phyloP scores from a whole-genome alignment of 2,329 filamentous ascomycete species.

The Pestalotiopsis sp. region DNA sequence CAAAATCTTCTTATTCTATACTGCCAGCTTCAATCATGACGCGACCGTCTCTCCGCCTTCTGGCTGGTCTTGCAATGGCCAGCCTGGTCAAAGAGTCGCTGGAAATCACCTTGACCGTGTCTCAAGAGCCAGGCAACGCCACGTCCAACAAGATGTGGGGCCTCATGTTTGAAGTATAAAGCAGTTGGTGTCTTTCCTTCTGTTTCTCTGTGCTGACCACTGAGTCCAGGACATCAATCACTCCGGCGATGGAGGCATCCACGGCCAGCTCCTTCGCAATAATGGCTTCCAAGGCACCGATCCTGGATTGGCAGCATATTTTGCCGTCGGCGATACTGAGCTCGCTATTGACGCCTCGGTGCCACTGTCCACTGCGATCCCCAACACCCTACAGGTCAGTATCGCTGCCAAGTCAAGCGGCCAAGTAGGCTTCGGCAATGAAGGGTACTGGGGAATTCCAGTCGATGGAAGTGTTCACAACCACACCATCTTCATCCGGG shows the following conservation, averaged over 20 bases:
- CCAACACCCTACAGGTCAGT: background rate
- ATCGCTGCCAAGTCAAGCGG: background rate
- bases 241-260: background rate
- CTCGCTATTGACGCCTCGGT: background rate
- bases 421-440: background rate
- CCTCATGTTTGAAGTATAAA: background rate
- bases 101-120: background rate
- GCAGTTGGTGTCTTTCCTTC: background rate
- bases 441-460: background rate
- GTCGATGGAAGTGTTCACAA: background rate
- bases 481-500: background rate
- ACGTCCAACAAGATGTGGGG: background rate
- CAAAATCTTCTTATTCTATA: background rate
- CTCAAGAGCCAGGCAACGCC: background rate
- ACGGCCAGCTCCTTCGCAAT: background rate
- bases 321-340: background rate
- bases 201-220: background rate
- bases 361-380: background rate
- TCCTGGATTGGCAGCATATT: background rate
- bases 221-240: background rate
- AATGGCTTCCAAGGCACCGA: background rate
- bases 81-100: constrained; percentile 4
- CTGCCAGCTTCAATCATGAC: background rate
- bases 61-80: background rate
- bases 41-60: background rate